Evolutionary conservation across 768 basidiomycete genomes (phyloP), one percentile per base, ranked within the genome.

Genomic region (Lentinula aciculospora): DNA sequence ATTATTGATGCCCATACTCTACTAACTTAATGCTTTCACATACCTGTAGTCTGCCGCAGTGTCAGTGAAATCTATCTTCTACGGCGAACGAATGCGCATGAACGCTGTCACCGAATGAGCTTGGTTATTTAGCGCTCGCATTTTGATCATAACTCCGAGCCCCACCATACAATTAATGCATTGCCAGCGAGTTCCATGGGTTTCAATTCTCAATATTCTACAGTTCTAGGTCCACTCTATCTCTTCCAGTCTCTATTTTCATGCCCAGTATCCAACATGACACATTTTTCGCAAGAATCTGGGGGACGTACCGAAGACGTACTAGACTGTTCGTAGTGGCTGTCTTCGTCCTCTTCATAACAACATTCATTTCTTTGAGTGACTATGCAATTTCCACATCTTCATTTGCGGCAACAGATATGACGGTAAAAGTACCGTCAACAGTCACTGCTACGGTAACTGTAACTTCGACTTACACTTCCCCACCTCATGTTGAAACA

Each of bases 401-500:
- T 42, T 17, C 17, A 34, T 34, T 34, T 9, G 40, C 40, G 21
- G 15, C 9, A 42, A 17, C 40, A n/a, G 47, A 19, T 15, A 25
- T 10, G 13, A 5, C 46, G 25, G 29, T 28, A 49, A 10, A 23
- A 12, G 23, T 29, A 31, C 3, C 31, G 12, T 32, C 29, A 17
- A 49, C 47, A 29, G 27, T 49, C 28, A 49, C 47, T 49, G 47
- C 29, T 28, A 49, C 47, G 7, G 47, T 42, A 2, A 17, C 15
- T 10, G 40, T 21, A 13, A 42, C 40, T 21, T 42, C 40, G 17
- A 42, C 40, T 1, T 42, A 42, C 40, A 42, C 40, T 17, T 42
- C 47, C 13, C 47, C 15, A 12, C 47, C 47, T 10, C 28, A 1
- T 28, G 56, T 56, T 28, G 27, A 58, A 4, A 61, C 65, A 23